phyloP scores from a whole-genome alignment of 805 yeast species.

The Hanseniaspora thailandica region DNA sequence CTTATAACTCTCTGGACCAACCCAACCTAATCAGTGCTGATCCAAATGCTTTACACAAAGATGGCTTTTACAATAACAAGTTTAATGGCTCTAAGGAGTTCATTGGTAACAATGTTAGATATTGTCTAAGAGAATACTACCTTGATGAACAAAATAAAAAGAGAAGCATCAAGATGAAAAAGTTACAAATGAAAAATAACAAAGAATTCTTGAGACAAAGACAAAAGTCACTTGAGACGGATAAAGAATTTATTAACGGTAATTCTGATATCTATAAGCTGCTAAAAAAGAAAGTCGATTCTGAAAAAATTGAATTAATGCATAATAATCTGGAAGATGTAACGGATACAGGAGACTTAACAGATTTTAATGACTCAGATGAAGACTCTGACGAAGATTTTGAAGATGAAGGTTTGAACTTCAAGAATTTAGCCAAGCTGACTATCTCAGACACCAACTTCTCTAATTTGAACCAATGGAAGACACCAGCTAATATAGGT shows the following conservation, averaged over 20 bases:
- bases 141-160: conserved; percentile 8
- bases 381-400: not conserved
- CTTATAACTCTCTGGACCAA: not conserved
- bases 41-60: not conserved
- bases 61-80: not conserved
- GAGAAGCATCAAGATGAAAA: conserved; percentile 1
- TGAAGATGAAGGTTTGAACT: conserved; percentile 11
- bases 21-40: not conserved
- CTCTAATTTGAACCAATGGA: not conserved
- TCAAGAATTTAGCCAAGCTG: not conserved
- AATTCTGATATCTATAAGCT: not conserved
- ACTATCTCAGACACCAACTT: not conserved
- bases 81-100: not conserved
- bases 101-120: conserved; percentile 2
- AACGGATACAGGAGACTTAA: not conserved
- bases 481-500: not conserved
- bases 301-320: not conserved
- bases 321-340: not conserved
- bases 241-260: not conserved
- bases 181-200: conserved; percentile 1
- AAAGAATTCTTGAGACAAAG: not conserved
- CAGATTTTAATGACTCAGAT: not conserved
- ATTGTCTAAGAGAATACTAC: conserved; percentile 9
- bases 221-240: not conserved
- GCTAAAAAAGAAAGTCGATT: not conserved